These are phyloP conservation scores for Coccinonectria pachysandricola DNA, from an alignment of 2,329 filamentous ascomycete genomes.

Conservation along the genomic window DNA sequence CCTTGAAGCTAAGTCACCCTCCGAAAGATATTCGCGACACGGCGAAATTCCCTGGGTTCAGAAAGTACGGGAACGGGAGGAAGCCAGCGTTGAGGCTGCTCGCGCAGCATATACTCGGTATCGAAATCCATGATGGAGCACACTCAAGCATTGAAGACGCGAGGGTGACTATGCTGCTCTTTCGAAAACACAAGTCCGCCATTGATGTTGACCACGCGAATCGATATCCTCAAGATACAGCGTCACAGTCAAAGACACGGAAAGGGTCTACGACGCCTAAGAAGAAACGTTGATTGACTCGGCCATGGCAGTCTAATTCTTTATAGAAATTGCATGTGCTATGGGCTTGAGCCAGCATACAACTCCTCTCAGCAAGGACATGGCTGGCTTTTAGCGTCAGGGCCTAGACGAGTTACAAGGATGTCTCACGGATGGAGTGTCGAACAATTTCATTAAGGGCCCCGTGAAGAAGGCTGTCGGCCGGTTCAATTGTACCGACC, in stretches of 20 bases:
- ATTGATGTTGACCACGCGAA: conserved; percentile 76
- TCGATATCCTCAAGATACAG: too few relatives aligned
- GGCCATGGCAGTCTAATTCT: too few relatives aligned
- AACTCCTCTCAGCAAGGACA: too few relatives aligned
- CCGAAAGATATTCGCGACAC: conserved; percentile 76
- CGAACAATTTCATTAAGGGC: too few relatives aligned
- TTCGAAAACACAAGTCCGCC: conserved; percentile 67
- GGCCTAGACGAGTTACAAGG: too few relatives aligned
- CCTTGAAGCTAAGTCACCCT: conserved; percentile 68
- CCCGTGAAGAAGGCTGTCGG: too few relatives aligned
- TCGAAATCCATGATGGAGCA: conserved; percentile 53
- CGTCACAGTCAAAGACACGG: conserved; percentile 20
- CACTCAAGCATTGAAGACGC: conserved; percentile 72
- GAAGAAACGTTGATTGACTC: conserved; percentile 29
- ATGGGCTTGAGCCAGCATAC: too few relatives aligned
- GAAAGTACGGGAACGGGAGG: conserved; percentile 54
- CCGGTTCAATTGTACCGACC: too few relatives aligned
- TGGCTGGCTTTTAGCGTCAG: too few relatives aligned
- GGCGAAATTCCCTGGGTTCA: conserved; percentile 63
- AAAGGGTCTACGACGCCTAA: conserved; percentile 33
- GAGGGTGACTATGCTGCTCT: conserved; percentile 80
- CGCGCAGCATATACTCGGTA: conserved; percentile 44
- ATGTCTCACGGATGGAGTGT: too few relatives aligned
- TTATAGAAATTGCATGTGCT: too few relatives aligned
- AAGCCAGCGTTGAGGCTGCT: conserved; percentile 57